Evolutionary conservation across 208 protist genomes (phyloP).

Genomic region (Acanthamoeba lenticulata): DNA sequence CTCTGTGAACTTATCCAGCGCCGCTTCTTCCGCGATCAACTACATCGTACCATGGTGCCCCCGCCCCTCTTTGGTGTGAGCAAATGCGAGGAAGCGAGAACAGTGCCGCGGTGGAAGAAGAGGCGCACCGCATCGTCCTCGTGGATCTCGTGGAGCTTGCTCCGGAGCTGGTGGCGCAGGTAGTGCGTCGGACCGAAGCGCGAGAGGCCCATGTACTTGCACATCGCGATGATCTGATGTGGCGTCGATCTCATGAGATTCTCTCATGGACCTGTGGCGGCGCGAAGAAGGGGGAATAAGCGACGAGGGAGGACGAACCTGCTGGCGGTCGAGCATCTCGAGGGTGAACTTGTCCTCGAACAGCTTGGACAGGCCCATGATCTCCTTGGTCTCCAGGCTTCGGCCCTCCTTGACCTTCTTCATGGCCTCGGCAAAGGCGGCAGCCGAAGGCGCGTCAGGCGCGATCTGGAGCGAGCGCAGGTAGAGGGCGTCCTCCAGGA

Average conservation of each 20-base stretch:
- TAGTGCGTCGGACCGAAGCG: slow-evolving; percentile 50
- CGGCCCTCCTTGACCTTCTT: slow-evolving; percentile 74
- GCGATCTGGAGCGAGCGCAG: slow-evolving; percentile 65
- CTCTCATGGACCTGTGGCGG: too few relatives aligned
- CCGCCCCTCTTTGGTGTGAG: neutral
- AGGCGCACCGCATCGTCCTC: slow-evolving; percentile 73
- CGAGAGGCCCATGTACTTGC: slow-evolving; percentile 71
- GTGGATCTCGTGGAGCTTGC: slow-evolving; percentile 44
- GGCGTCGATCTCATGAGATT: too few relatives aligned
- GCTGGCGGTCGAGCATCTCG: slow-evolving; percentile 80
- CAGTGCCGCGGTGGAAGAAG: too few relatives aligned
- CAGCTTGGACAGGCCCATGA: slow-evolving; percentile 78
- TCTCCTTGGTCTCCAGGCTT: slow-evolving; percentile 74
- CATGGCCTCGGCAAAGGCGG: slow-evolving; percentile 74
- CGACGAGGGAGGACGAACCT: too few relatives aligned
- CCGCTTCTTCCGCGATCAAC: slow-evolving; percentile 70
- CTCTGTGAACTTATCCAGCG: slow-evolving; percentile 55
- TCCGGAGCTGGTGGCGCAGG: slow-evolving; percentile 49
- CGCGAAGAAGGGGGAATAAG: too few relatives aligned
- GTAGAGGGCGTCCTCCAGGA: slow-evolving; percentile 76
- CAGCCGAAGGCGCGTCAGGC: slow-evolving; percentile 55
- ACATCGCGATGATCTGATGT: neutral
- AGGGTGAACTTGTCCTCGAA: slow-evolving; percentile 88
- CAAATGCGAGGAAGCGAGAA: neutral
- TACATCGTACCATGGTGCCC: neutral